Evolutionary conservation across 441 rosid genomes (phyloP).

Genomic region (Corymbia citriodora): DNA sequence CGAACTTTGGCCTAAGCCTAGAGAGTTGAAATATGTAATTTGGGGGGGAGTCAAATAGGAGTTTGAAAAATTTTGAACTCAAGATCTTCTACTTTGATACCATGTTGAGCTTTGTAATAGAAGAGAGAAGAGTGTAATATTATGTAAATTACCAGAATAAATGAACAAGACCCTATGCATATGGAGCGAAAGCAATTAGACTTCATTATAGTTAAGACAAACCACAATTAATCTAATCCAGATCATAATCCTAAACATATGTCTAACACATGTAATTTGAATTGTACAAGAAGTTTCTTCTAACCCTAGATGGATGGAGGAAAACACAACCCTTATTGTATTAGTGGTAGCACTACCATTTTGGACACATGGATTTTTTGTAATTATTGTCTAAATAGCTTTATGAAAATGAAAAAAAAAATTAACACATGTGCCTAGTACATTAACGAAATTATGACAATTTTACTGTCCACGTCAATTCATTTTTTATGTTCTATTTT

Average conservation of each 20-base stretch:
- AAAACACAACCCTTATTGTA: neutral
- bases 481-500: too few relatives aligned
- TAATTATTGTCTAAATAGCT: accelerated
- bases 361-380: neutral
- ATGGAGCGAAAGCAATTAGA: neutral
- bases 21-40: too few relatives aligned
- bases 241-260: neutral
- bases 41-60: too few relatives aligned
- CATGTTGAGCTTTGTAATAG: accelerated
- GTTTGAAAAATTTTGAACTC: too few relatives aligned
- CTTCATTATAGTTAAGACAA: too few relatives aligned
- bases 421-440: neutral
- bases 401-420: neutral
- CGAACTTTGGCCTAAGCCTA: too few relatives aligned
- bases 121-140: neutral
- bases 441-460: neutral
- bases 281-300: neutral
- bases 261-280: neutral
- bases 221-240: neutral
- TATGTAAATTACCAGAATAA: accelerated
- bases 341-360: accelerated
- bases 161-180: accelerated
- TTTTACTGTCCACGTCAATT: neutral
- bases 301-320: neutral
- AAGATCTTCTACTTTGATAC: too few relatives aligned